Conservation (phyloP, 345 rosid genomes). For the Sisymbrium altissimum region DNA sequence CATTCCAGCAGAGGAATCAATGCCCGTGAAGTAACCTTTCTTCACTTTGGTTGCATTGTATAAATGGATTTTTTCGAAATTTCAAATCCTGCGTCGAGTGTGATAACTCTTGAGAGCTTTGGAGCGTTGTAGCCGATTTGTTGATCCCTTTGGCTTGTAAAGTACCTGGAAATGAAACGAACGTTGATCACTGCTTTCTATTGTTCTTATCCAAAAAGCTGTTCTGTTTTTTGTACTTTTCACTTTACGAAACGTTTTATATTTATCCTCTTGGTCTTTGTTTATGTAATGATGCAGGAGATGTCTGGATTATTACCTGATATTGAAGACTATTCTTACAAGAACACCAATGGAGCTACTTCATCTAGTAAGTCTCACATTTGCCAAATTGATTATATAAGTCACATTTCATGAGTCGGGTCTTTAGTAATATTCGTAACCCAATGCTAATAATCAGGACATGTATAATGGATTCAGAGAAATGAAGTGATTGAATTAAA, state of each 20-base stretch:
- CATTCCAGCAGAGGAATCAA: conserved; percentile 21
- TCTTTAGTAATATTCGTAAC: background rate
- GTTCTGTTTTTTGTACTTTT: background rate
- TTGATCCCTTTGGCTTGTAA: conserved; percentile 1
- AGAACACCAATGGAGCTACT: conserved; percentile 37
- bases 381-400: background rate
- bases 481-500: background rate
- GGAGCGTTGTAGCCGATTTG: too few species aligned
- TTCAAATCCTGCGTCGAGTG: too few species aligned
- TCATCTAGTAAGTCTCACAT: conserved; percentile 39
- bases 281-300: conserved; percentile 41
- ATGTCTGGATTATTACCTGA: conserved; percentile 43
- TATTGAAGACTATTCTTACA: conserved; percentile 74
- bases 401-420: background rate
- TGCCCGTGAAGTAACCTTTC: background rate
- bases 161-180: background rate
- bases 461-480: background rate
- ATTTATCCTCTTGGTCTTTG: too few species aligned
- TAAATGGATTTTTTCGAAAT: too few species aligned
- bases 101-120: background rate
- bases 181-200: background rate
- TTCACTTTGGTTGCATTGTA: background rate
- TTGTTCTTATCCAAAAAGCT: background rate
- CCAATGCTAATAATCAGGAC: background rate
- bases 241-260: background rate